Evolutionary conservation across 768 basidiomycete species (phyloP), one percentile per base, ranked within the genome.

Genomic region (Naganishia randhawae): DNA sequence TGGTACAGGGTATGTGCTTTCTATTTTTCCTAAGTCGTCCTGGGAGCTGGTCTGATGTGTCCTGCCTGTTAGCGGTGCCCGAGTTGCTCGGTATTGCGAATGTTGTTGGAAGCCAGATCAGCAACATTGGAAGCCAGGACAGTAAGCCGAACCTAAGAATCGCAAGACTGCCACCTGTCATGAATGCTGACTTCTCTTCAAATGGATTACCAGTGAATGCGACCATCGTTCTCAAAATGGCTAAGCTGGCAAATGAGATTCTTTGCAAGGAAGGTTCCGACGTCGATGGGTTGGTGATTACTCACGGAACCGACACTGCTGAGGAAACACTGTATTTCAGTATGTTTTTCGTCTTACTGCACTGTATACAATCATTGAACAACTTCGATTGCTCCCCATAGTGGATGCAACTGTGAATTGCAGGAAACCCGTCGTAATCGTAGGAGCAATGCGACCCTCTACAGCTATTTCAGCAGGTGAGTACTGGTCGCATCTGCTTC

Each of bases 401-500:
- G 67, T 81, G 33, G 80, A 81, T 54, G 68, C 74, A 17, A 78
- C 76, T 3, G 57, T 81, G 41, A 73, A 73, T 52, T 77, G 78
- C 67, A 50, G 63, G 31, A 74, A 75, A 61, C 76, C 80, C 0
- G 73, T 80, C 55, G 75, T 80, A 11, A 54, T 78, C 10, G 76
- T 77, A 25, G 80, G 78, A 2, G 71, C 77, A 0, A 81, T 81
- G 80, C 69, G 80, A 7, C 80, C 80, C 0, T 65, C 73, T 1
- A 74, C 76, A 0, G 77, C 76, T 31, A 74, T 78, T 63, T 75
- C 73, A 2, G 73, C 76, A 13, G 73, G 65, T 67, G 51, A 41
- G 66, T 42, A 1, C 6, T 22, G 16, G 19, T 4, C n/a, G 19
- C 45, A 7, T 48, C 19, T 48, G 45, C 19, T 3, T 48, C 13